Base-by-base conservation (phyloP, 805 yeast genomes). In the Pichia sporocuriosa region DNA sequence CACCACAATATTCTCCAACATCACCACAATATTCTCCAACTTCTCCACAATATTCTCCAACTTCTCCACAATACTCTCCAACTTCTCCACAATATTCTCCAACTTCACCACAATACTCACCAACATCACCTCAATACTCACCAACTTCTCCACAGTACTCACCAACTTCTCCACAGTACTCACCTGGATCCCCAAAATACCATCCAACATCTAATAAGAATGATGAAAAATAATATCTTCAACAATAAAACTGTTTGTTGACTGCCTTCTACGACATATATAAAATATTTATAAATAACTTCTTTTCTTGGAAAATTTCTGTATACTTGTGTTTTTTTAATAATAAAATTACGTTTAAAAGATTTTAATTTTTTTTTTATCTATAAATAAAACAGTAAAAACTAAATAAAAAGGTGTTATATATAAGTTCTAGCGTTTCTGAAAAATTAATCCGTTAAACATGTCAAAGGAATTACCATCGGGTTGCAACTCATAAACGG, bases 391-490 rank as follows among this genome's bases (percentile, higher is more conserved):
- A 24, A 24, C 26, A 11, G 12, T 6, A n/a, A n/a, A 27, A 27
- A n/a, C 15, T 8, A 17, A 27, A 10, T 17, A 21, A 22, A 15
- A 26, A 6, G 5, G 27, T 20, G n/a, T 26, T 26, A 15, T 11
- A 12, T 15, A 26, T 26, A 12, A 11, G 26, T 7, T 5, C 29
- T 30, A 48, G 19, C 40, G 61, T 55, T 79, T 82, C 45, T 68
- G 79, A 16, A 80, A 83, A 15, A 90, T 83, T 49, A 93, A 68
- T 0, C 97, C 97, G 51, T 74, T 82, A 66, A 93, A 84, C 72
- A 93, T 89, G 59, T 93, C 97, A 56, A 93, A 93, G 3, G 97
- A 86, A 58, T 93, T 93, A 1, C 99, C 98, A 61, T 93, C 98
- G 0, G 99, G 97, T 59, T 89, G 97, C 35, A 93, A 65, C 51